phyloP scores from a whole-genome alignment of 176 grass and related monocot species.

The Tuctoria greenei region DNA sequence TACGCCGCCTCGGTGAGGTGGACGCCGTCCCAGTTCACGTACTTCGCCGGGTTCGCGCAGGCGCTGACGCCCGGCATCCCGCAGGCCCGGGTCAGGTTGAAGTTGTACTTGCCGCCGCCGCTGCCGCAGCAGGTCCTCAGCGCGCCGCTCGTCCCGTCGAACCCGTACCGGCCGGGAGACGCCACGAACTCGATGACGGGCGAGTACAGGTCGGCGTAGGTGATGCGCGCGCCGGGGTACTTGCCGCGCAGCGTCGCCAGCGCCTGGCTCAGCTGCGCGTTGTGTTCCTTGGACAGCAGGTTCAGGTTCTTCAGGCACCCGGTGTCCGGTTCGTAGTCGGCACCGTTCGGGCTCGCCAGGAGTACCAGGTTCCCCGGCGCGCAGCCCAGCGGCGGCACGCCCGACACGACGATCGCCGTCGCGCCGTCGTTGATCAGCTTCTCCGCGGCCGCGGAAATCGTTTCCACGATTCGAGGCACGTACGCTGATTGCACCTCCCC shows the following conservation, averaged over 20 bases:
- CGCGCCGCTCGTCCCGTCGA: slow-evolving; percentile 30
- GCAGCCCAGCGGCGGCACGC: slow-evolving; percentile 51
- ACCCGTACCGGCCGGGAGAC: slow-evolving; percentile 35
- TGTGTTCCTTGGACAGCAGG: slow-evolving; percentile 42
- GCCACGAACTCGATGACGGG: slow-evolving; percentile 42
- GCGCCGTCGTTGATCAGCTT: slow-evolving; percentile 59
- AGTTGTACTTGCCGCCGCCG: slow-evolving; percentile 53
- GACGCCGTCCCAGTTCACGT: slow-evolving; percentile 65
- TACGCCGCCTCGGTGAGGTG: slow-evolving; percentile 61
- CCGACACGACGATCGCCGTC: slow-evolving; percentile 40
- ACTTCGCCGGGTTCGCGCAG: slow-evolving; percentile 25
- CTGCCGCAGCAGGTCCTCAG: slow-evolving; percentile 47
- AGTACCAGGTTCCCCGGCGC: slow-evolving; percentile 36
- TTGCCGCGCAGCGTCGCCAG: slow-evolving; percentile 3
- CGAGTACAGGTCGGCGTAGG: slow-evolving; percentile 51
- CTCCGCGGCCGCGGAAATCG: slow-evolving; percentile 36
- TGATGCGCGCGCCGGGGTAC: slow-evolving; percentile 25
- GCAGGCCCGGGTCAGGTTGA: slow-evolving; percentile 30
- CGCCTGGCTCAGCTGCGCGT: slow-evolving; percentile 32
- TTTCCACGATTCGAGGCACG: slow-evolving; percentile 29
- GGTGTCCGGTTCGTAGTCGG: slow-evolving; percentile 39
- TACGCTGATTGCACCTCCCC: neutral
- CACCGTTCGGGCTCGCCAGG: neutral
- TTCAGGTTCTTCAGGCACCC: slow-evolving; percentile 59
- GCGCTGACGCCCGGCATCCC: slow-evolving; percentile 30